phyloP scores from a whole-genome alignment of 306 rosid genomes.

The Coriaria nepalensis region DNA sequence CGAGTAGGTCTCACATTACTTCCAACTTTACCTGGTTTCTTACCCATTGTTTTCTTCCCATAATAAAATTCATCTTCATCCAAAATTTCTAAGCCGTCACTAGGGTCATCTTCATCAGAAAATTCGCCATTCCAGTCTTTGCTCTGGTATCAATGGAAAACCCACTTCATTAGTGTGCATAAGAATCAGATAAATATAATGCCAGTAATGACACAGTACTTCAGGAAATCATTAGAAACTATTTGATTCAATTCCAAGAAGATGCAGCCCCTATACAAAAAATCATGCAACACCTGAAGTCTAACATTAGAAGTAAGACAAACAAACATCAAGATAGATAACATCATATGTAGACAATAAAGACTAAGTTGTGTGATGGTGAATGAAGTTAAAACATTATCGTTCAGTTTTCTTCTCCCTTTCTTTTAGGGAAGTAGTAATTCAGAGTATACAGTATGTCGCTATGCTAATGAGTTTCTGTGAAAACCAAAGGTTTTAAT shows the following conservation, averaged over 20 bases:
- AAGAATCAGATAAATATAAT: conserved; percentile 8
- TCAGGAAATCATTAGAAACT: conserved; percentile 13
- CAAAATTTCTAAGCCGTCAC: conserved; percentile 48
- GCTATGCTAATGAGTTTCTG: no score
- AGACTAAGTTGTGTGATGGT: no score
- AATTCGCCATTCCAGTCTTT: conserved; percentile 84
- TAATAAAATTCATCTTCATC: conserved; percentile 71
- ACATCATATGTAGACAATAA: no score
- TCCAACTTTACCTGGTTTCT: conserved; percentile 45
- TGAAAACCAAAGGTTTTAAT: no score
- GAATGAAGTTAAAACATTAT: no score
- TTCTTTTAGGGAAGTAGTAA: no score
- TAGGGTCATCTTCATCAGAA: conserved; percentile 61
- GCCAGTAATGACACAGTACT: conserved; percentile 2
- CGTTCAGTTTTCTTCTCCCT: no score
- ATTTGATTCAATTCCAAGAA: background rate
- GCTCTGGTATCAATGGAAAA: conserved; percentile 37
- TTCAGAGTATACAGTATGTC: no score
- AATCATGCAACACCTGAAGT: background rate
- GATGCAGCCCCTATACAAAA: background rate
- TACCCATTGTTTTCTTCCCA: conserved; percentile 48
- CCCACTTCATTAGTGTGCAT: conserved; percentile 18
- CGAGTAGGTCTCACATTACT: conserved; percentile 35
- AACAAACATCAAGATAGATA: no score
- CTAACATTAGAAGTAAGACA: no score